Evolutionary conservation across 1,284 basidiomycete species (phyloP), one percentile per base, ranked within the genome.

Genomic region (Amylostereum chailletii): DNA sequence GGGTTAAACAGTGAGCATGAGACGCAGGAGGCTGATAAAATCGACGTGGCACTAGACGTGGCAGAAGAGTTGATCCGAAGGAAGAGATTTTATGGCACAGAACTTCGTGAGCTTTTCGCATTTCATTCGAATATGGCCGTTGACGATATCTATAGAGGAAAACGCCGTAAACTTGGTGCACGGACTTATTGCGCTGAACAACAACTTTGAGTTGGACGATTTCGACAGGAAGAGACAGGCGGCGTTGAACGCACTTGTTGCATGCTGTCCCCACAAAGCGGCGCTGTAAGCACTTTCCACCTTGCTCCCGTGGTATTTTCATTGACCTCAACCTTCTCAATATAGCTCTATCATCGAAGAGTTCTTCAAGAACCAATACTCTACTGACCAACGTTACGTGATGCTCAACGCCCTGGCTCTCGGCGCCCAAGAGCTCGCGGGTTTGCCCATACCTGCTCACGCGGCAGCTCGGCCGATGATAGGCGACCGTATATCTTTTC

Each of bases 361-460:
- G 60, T 91, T 93, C 65, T 98, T 97, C 69, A 83, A 85, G 53
- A 86, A 88, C 46, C 90, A 94, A 57, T 97, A 95, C 65, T 93
- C 93, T 0, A 79, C 80, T 3, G 77, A 82, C 27, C 93, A 98
- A 60, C 83, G 94, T 8, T 85, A 81, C 53, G 78, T 80, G 4
- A 92, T 95, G 61, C 75, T 98, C 33, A 91, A 88, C 48, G 86
- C 91, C 0, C 70, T 99, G 1, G 91, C 89, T 0, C 66, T 92
- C 45, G 90, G 90, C 3, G 90, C 91, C 3, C 73, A 90, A 47
- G 93, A 96, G 61, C 71, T 96, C 4, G 86, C 92, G 0, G 82
- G 81, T 0, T 69, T 94, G 1, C 72, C 82, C 1, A 59, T 81
- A 1, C 68, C 79, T 49, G 58, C 71, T 19, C 65, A 71, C 5